These are phyloP conservation scores for Tritrichomonas foetus DNA, from an alignment of 208 protist species.

Conservation along the genomic window DNA sequence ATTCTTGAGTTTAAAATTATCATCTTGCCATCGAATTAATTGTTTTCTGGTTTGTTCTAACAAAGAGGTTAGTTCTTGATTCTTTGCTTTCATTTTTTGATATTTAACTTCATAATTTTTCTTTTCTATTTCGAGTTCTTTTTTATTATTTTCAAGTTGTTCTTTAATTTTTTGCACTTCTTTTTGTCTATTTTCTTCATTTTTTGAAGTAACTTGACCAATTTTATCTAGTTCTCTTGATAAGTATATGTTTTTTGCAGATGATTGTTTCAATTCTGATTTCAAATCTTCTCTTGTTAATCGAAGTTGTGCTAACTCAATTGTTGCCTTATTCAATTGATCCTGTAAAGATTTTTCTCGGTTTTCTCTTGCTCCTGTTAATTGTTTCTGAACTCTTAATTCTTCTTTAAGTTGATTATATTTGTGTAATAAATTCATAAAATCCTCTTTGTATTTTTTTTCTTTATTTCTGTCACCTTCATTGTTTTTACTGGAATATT, in stretches of 20 bases:
- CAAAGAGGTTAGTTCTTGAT: neutral
- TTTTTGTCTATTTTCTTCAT: neutral
- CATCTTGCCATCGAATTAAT: neutral
- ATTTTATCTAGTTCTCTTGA: neutral
- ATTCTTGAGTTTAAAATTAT: neutral
- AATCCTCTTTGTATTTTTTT: neutral
- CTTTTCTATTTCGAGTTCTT: neutral
- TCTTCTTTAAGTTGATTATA: constrained; percentile 29
- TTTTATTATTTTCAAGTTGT: neutral
- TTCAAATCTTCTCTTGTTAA: neutral
- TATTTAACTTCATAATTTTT: neutral
- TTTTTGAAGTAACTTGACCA: too few relatives aligned
- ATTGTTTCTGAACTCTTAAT: neutral
- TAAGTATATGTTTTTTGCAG: neutral
- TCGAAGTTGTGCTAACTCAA: neutral
- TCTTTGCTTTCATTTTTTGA: neutral
- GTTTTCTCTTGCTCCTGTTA: neutral
- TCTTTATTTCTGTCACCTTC: neutral
- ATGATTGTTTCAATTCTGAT: neutral
- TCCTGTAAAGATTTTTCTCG: neutral
- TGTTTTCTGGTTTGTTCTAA: neutral
- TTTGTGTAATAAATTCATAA: neutral
- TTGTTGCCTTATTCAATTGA: constrained; percentile 18
- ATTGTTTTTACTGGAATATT: too few relatives aligned
- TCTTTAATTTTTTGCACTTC: neutral